These are phyloP conservation scores for Pichia cephalocereana DNA, from an alignment of 805 yeast species.

Conservation along the genomic window DNA sequence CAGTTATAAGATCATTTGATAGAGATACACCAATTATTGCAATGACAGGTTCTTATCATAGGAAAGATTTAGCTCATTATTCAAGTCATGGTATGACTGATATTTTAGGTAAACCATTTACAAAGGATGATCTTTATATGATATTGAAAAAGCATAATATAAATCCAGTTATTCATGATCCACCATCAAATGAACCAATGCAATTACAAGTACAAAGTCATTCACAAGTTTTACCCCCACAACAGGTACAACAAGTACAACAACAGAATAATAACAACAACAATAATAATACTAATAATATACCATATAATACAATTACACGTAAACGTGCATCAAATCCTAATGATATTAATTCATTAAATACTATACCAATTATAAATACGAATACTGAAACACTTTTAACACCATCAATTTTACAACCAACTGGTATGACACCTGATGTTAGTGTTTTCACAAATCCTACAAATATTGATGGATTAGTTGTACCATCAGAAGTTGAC, in stretches of 20 bases:
- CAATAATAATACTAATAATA: neutral
- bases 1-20: constrained; percentile 79
- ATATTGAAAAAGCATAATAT: constrained; percentile 69
- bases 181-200: constrained; percentile 6
- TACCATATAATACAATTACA: too few species aligned
- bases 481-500: neutral
- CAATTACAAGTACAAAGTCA: neutral
- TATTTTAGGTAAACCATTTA: constrained; percentile 88
- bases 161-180: constrained; percentile 15
- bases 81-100: constrained; percentile 87
- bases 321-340: too few species aligned
- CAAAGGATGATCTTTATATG: constrained; percentile 72
- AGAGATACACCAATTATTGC: constrained; percentile 84
- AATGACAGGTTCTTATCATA: constrained; percentile 86
- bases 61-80: constrained; percentile 70
- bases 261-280: neutral
- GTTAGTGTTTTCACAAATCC: neutral
- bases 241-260: neutral
- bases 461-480: neutral
- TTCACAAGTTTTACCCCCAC: too few species aligned
- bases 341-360: neutral
- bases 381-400: neutral
- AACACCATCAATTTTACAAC: neutral
- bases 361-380: neutral
- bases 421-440: constrained; percentile 3